Evolutionary conservation across 1,284 basidiomycete genomes (phyloP), one percentile per base, ranked within the genome.

Genomic region (Puccinia hordei): DNA sequence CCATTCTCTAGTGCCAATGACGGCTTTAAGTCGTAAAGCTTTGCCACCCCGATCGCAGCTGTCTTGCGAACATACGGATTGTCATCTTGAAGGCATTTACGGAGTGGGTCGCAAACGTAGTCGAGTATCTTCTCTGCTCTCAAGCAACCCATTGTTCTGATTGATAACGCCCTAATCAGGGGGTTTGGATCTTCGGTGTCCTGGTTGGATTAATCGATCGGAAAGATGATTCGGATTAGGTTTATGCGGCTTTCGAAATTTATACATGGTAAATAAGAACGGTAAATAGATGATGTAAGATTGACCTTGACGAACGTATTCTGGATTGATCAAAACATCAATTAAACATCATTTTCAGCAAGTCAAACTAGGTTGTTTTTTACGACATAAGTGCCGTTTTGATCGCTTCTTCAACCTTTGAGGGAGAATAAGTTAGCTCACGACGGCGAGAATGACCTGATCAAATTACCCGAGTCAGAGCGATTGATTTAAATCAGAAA

Each of bases 61-160:
- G 94, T 97, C 87, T 97, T 97, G 81, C 94, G 92, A 24, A 97
- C 94, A 86, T 96, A 96, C 10, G 95, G 92, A 85, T 97, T 94
- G n/a, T 91, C 88, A 85, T 97, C 94, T 84, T 93, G 93, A 72
- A 97, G 88, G 82, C 92, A 92, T 84, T 95, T 93, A 78, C 93
- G 90, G 57, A 97, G 87, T 72, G 93, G 94, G 81, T 96, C 94
- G 78, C 90, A 88, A 30, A 97, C 88, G 0, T 92, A 90, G 80
- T 93, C 90, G 15, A 90, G 90, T 80, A 95, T 92, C 76, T 91
- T 88, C 12, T 93, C 90, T 66, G 94, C 91, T 55, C 92, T 92
- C 83, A 97, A 95, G 85, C 95, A 96, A 27, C 95, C 94, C 94
- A 97, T 96, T 24, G 94, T 97, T 49, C 94, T 91, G 84, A 97